phyloP scores from a whole-genome alignment of 176 grass and related monocot species.

The Zoysia japonica region DNA sequence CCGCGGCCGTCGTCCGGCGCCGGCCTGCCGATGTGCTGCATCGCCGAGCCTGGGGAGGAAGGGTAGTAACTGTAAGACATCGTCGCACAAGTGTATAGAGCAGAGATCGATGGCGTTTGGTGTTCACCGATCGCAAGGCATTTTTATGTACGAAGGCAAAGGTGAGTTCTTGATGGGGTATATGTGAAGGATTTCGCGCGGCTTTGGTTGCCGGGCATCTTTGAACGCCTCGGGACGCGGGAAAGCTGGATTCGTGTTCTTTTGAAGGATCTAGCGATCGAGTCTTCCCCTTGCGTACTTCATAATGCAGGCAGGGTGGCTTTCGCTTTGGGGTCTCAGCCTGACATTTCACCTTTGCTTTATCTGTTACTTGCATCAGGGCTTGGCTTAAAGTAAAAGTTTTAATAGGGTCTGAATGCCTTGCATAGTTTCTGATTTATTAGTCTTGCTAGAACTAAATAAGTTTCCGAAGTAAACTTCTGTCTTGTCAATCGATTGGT shows the following conservation, averaged over 20 bases:
- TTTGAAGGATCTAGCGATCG: constrained; percentile 5
- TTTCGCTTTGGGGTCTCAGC: no score
- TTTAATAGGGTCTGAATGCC: no score
- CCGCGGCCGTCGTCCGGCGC: constrained; percentile 23
- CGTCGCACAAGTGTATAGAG: background rate
- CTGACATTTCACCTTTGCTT: no score
- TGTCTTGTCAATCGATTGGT: no score
- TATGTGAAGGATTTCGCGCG: background rate
- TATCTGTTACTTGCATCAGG: no score
- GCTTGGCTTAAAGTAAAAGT: no score
- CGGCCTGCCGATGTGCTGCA: background rate
- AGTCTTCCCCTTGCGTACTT: background rate
- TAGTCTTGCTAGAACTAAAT: no score
- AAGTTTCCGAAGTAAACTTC: no score
- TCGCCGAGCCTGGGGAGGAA: constrained; percentile 8
- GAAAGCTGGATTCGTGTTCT: constrained; percentile 37
- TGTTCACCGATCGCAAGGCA: background rate
- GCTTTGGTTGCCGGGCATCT: constrained; percentile 27
- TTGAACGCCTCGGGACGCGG: constrained; percentile 63
- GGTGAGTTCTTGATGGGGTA: background rate
- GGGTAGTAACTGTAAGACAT: constrained; percentile 41
- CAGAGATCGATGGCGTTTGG: background rate
- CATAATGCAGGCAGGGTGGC: no score
- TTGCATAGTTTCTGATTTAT: no score
- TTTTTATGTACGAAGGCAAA: background rate